Percentiles rank a stretch among this genome's conserved stretches.
Conservation (phyloP, 1,284 basidiomycete genomes). For the Moesziomyces sp. region DNA sequence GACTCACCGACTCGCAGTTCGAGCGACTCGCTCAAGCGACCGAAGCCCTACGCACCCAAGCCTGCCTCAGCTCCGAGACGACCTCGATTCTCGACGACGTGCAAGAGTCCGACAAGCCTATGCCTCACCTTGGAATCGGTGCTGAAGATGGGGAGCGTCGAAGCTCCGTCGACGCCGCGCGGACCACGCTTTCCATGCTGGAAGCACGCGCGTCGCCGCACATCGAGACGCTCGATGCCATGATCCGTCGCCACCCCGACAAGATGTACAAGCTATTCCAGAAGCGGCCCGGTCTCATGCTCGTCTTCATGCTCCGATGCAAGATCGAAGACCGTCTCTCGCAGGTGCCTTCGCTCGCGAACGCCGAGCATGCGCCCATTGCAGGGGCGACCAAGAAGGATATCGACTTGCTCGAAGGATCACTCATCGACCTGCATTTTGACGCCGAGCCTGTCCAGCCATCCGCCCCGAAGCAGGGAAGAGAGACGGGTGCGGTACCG, state of each 20-base stretch:
- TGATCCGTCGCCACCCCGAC: constrained; percentile 32
- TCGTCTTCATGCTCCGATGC: constrained; percentile 27
- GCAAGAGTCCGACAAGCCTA: too few relatives aligned
- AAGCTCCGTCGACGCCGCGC: constrained; percentile 9
- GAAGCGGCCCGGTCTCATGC: constrained; percentile 17
- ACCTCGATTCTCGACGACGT: too few relatives aligned
- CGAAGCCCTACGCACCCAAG: not conserved
- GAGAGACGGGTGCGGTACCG: constrained; percentile 1
- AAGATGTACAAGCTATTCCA: constrained; percentile 22
- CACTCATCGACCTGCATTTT: constrained; percentile 25
- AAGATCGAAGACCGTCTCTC: constrained; percentile 24
- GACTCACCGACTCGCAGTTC: constrained; percentile 30
- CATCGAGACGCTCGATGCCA: constrained; percentile 19
- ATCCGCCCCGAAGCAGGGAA: not conserved
- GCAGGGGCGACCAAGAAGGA: not conserved
- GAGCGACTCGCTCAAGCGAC: constrained; percentile 20
- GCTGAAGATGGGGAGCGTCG: constrained; percentile 1
- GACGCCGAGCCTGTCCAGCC: not conserved
- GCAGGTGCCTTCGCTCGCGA: constrained; percentile 1
- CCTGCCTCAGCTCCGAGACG: too few relatives aligned
- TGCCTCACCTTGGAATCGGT: not conserved
- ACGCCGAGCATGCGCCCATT: not conserved
- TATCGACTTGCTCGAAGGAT: constrained; percentile 16
- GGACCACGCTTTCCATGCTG: constrained; percentile 28
- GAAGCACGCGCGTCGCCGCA: constrained; percentile 18